Percentiles rank a stretch among this genome's conserved stretches.
phyloP scores from a whole-genome alignment of 2,329 filamentous ascomycete genomes.

The Fusarium coicis region DNA sequence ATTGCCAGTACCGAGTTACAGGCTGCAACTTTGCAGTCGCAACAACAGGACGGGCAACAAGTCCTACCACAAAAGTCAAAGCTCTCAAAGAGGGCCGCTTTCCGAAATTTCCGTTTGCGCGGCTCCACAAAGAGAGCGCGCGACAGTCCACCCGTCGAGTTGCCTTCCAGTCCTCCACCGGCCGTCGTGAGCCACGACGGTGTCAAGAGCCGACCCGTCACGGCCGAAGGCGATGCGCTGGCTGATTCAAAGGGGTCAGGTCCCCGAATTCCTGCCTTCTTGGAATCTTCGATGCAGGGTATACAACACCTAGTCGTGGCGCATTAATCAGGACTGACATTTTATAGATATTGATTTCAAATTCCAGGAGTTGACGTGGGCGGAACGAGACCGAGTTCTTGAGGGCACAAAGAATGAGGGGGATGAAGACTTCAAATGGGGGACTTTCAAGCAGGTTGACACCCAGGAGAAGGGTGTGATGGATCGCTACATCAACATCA shows the following conservation, averaged over 20 bases:
- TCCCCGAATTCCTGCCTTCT: slow-evolving; percentile 52
- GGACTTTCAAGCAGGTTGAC: slow-evolving; percentile 50
- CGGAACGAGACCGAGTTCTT: slow-evolving; percentile 60
- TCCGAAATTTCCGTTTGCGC: slow-evolving; percentile 58
- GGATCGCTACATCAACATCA: slow-evolving; percentile 91
- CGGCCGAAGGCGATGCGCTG: slow-evolving; percentile 32
- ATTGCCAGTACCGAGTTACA: slow-evolving; percentile 42
- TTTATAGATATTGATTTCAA: slow-evolving; percentile 59
- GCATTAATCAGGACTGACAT: slow-evolving; percentile 13
- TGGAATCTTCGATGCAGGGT: slow-evolving; percentile 53
- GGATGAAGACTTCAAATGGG: slow-evolving; percentile 49
- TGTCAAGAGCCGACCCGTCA: slow-evolving; percentile 41
- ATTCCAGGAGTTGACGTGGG: slow-evolving; percentile 65
- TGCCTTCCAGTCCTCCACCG: slow-evolving; percentile 45
- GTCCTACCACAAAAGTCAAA: slow-evolving; percentile 37
- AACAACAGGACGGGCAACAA: slow-evolving; percentile 32
- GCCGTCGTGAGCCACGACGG: slow-evolving; percentile 53
- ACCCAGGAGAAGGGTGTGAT: slow-evolving; percentile 53
- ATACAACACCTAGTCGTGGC: slow-evolving; percentile 15
- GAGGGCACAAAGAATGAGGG: slow-evolving; percentile 53
- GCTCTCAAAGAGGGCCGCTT: slow-evolving; percentile 52
- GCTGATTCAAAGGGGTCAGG: slow-evolving; percentile 19
- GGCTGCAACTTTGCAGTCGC: slow-evolving; percentile 35
- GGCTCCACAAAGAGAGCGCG: slow-evolving; percentile 59
- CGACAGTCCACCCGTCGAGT: slow-evolving; percentile 53